Conservation (phyloP, 2,329 filamentous ascomycete species). For the Alternaria sp. region DNA sequence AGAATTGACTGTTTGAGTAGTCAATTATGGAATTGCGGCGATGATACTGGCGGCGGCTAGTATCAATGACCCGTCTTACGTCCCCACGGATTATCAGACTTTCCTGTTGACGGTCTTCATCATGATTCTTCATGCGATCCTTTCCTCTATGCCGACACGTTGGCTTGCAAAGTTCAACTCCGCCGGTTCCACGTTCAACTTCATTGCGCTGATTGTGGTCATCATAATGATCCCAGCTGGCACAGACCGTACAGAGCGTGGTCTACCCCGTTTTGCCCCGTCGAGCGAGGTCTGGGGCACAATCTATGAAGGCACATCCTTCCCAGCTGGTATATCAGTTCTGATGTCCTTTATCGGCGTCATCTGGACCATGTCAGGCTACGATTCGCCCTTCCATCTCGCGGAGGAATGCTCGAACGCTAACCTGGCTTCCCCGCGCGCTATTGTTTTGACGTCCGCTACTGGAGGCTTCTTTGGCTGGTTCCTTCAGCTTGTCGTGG, state of each 20-base stretch:
- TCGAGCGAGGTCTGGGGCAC: constrained; percentile 68
- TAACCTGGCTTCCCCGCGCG: constrained; percentile 71
- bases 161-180: constrained; percentile 76
- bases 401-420: constrained; percentile 78
- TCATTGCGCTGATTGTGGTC: constrained; percentile 69
- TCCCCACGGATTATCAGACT: constrained; percentile 69
- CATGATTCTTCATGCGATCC: constrained; percentile 70
- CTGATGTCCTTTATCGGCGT: constrained; percentile 75
- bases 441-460: constrained; percentile 72
- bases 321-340: constrained; percentile 69
- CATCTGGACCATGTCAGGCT: constrained; percentile 73
- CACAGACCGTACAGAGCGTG: constrained; percentile 58
- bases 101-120: constrained; percentile 72
- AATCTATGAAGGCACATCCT: constrained; percentile 71
- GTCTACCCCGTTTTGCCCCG: constrained; percentile 64
- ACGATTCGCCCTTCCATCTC: constrained; percentile 75
- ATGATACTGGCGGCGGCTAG: constrained; percentile 76
- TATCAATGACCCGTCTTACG: constrained; percentile 70
- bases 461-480: constrained; percentile 73
- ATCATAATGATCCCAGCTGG: constrained; percentile 72
- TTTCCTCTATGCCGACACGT: constrained; percentile 73
- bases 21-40: constrained; percentile 69
- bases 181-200: constrained; percentile 73
- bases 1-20: constrained; percentile 38
- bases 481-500: constrained; percentile 75